Base-by-base conservation (phyloP, 2,329 filamentous ascomycete genomes). In the Westerdykella aurantiaca region DNA sequence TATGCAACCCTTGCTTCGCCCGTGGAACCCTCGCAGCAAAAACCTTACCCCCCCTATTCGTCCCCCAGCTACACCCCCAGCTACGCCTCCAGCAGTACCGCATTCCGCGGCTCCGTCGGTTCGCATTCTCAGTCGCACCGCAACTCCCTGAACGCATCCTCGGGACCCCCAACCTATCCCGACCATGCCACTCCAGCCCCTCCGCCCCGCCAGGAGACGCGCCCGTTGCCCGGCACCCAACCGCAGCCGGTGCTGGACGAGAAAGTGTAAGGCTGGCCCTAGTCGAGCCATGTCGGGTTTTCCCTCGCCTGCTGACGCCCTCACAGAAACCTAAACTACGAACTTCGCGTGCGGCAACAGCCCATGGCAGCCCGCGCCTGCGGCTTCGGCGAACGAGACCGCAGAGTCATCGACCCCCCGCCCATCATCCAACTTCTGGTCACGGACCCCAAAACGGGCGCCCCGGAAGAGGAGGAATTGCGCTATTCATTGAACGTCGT, bases 351-450 rank as follows among this genome's bases (percentile, higher is more conserved):
- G 49, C 82, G 87, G 39, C 87, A 93, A 64, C 86, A 91, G 58
- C 87, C 87, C 7, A 74, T 81, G 14, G 86, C 86, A 1, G 87
- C 87, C 42, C 77, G 87, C 53, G 86, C 86, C 34, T 93, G 87
- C 57, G 87, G 87, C 1, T 91, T 89, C 62, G 87, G 87, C 47
- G 87, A 91, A 66, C 77, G 86, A 51, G 87, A 93, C 60, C 79
- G 87, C 33, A 78, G 87, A 49, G 86, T 89, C 13, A 86, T 93
- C 50, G 87, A 93, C 59, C 87, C 87, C 34, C 87, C 87, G 2
- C 87, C 87, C 12, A 91, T 93, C 57, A 78, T 93, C 17, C 82
- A 91, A 60, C 77, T 91, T 38, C 72, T 74, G 22, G 78, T 88
- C 44, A 78, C 80, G 41, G 78, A 83, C 48, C 73, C 78, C 1